Base-by-base conservation (phyloP, 371 early-diverging fungal species). In the Actinomortierella ambigua region DNA sequence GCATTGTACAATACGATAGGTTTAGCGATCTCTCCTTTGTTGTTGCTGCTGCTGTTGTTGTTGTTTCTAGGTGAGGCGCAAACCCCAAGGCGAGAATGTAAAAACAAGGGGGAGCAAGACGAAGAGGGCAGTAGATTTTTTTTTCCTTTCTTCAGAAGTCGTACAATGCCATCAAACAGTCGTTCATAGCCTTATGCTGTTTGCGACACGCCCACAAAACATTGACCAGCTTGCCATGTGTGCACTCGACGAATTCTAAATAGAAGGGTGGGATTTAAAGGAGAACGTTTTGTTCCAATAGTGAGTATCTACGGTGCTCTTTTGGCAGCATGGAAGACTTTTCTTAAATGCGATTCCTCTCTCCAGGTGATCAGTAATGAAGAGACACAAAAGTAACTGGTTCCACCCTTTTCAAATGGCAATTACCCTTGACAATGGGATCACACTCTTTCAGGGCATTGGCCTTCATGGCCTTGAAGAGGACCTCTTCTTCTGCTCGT, bases 181-280 rank as follows among this genome's bases (percentile, higher is more conserved):
- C 79, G 64, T 92, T 89, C 88, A 90, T 87, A 15, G 78, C 77
- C 59, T 84, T 85, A 44, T 83, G 77, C 54, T 85, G 80, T 9
- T 69, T 69, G 41, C 87, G 80, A 69, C 92, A 92, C 7, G 83
- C 81, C 81, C 88, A 86, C 69, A 85, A 81, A 3, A 90, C 87
- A 9, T 87, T 83, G 17, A 90, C 76, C 29, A 87, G 81, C 50
- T 83, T 85, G 53, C 81, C 84, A 49, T 83, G 81, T 61, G 88
- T 86, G 65, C 92, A 92, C 34, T 83, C 80, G 50, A 88, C 88
- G 58, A 90, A 88, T 24, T 88, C 92, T 92, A 62, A 55, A 50
- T 46, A 55, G 28, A 34, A 18, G 17, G 40, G 27, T 26, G 47
- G 41, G 24, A 44, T 44, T 44, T 20, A 44, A 44, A 20, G 22